phyloP scores from a whole-genome alignment of 192 early-diverging fungal genomes.

The Gigaspora rosea region DNA sequence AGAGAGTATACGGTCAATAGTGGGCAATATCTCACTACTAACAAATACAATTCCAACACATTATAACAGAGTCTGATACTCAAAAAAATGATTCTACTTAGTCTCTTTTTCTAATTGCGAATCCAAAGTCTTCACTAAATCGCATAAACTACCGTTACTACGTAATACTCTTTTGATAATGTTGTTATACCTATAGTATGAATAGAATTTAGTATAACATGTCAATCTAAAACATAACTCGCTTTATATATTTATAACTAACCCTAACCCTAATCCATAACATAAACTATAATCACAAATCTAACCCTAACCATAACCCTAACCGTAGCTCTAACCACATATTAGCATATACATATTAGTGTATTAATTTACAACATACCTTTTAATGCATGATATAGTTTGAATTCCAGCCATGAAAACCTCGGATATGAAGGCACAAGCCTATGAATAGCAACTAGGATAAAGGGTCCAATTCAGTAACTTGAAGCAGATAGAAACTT shows the following conservation, averaged over 20 bases:
- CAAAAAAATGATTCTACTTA: conserved; percentile 9
- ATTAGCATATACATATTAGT: too few species aligned
- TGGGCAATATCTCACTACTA: not conserved
- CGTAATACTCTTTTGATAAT: not conserved
- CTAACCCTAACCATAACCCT: too few species aligned
- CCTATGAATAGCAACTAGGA: not conserved
- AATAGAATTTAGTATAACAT: too few species aligned
- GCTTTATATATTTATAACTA: too few species aligned
- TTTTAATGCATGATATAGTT: not conserved
- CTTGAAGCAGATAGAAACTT: not conserved
- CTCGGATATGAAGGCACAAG: not conserved
- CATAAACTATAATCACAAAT: too few species aligned
- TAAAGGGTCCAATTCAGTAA: not conserved
- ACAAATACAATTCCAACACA: not conserved
- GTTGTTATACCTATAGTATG: not conserved
- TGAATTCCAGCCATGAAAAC: conserved; percentile 1
- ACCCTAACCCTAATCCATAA: too few species aligned
- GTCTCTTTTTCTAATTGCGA: not conserved
- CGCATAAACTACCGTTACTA: not conserved
- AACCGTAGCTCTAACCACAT: too few species aligned
- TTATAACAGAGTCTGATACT: not conserved
- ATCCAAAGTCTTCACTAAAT: not conserved
- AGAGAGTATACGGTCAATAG: not conserved
- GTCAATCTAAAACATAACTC: too few species aligned
- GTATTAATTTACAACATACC: too few species aligned